Base-by-base conservation (phyloP, 768 basidiomycete species). In the Cyclocybe cylindracea region DNA sequence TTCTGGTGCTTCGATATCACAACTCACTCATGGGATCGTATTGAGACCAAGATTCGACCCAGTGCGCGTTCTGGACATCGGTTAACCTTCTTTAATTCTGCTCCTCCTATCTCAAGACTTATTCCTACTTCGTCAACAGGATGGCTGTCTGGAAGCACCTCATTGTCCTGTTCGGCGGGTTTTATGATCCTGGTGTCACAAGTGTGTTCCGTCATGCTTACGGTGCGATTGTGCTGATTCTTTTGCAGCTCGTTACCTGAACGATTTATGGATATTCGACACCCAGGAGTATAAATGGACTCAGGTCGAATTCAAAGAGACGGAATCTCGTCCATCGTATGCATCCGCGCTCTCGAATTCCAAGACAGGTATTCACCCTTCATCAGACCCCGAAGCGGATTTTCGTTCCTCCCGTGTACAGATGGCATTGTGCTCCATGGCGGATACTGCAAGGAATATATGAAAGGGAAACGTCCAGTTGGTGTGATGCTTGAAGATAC, bases 61-160 rank as follows among this genome's bases (percentile, higher is more conserved):
- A 85, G 80, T 36, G 89, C 91, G 5, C 75, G 93, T 38, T 91
- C 87, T 2, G 94, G 94, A 2, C 91, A 93, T 69, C 76, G 93
- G 84, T 89, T 53, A 46, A 78, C 54, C 16, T 33, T 14, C 6
- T 14, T 24, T 31, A 29, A n/a, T 42, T 51, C 31, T 51, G 49
- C n/a, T n/a, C 32, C 29, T 53, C 13, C 13, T 24, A 24, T 24
- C 24, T 24, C 24, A 24, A 24, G 24, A 24, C 24, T 5, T 16
- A 32, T 39, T 38, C 48, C 53, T 37, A 8, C 13, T 8, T 32
- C 32, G 5, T 5, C 5, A 24, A 24, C 43, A 90, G 90, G 34
- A 93, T 94, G 91, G 87, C 87, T 0, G 72, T 89, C 39, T 96
- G 90, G 90, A 96, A 95, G 63, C 88, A 95, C 46, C 84, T 79